Conservation (phyloP, 23 red algal genomes). For the Pyropia haitanensis region DNA sequence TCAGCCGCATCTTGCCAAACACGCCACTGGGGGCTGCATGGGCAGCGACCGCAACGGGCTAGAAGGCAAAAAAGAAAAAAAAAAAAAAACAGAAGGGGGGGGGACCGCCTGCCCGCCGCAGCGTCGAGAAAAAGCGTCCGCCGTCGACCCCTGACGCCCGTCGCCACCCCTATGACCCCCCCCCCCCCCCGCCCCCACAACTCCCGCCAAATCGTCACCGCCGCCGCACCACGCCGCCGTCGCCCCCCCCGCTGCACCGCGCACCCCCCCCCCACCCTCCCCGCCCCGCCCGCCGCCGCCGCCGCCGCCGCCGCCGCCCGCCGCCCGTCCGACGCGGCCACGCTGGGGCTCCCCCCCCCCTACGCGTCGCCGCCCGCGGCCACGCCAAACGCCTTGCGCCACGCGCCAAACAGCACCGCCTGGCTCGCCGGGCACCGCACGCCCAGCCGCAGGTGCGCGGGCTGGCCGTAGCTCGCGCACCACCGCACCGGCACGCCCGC, state of each 20-base stretch:
- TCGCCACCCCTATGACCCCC: too few species aligned
- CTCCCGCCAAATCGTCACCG: too few species aligned
- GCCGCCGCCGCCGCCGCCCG: neutral
- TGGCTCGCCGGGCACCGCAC: constrained; percentile 73
- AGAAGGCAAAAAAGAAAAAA: too few species aligned
- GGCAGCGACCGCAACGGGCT: too few species aligned
- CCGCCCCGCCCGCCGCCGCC: neutral
- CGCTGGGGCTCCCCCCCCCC: neutral
- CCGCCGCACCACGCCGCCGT: neutral
- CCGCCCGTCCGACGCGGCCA: neutral
- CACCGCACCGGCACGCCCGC: constrained; percentile 81
- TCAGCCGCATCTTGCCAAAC: too few species aligned
- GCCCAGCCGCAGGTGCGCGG: constrained; percentile 64
- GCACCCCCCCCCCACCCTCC: neutral
- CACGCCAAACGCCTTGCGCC: constrained; percentile 25
- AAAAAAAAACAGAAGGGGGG: too few species aligned
- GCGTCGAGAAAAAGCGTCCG: too few species aligned
- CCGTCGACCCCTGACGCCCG: too few species aligned
- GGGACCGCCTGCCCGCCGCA: too few species aligned
- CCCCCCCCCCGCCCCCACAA: too few species aligned
- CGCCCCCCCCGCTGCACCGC: neutral
- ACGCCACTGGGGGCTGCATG: too few species aligned
- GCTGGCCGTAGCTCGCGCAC: constrained; percentile 81
- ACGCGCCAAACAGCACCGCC: constrained; percentile 65
- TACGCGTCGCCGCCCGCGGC: neutral